These are phyloP conservation scores for Rubus parviflorus DNA, from an alignment of 306 rosid genomes.

Conservation along the genomic window DNA sequence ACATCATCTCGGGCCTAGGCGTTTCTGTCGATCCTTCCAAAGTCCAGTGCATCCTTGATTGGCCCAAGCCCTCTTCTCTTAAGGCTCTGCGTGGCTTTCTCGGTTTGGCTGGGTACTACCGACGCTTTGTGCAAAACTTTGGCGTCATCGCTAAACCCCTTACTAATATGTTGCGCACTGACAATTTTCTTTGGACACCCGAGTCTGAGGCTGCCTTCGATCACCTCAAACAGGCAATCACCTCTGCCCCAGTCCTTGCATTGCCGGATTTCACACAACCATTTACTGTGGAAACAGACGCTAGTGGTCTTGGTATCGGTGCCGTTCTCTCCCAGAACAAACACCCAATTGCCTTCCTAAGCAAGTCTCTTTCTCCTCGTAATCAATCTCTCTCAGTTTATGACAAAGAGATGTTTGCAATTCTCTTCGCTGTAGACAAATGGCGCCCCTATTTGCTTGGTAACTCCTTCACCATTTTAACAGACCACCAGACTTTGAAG, in stretches of 20 bases:
- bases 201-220: not conserved
- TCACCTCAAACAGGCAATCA: not conserved
- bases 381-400: not conserved
- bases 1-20: not conserved
- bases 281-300: not conserved
- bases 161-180: rapidly evolving
- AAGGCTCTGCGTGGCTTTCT: not conserved
- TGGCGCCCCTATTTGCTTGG: not conserved
- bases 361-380: rapidly evolving
- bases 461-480: not conserved
- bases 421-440: rapidly evolving
- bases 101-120: not conserved
- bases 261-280: rapidly evolving
- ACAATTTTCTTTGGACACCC: not conserved
- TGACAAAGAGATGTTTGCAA: not conserved
- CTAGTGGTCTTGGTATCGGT: rapidly evolving
- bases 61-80: not conserved
- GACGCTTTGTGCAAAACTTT: rapidly evolving
- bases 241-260: not conserved
- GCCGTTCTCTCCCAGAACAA: not conserved
- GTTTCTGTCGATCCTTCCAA: not conserved
- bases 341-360: not conserved
- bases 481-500: not conserved
- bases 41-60: rapidly evolving
- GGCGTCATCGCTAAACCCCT: not conserved